A percentile compares a stretch with the other conserved stretches of the same genome.
phyloP scores from a whole-genome alignment of 2,329 filamentous ascomycete species.

The Teratosphaeria viscida region DNA sequence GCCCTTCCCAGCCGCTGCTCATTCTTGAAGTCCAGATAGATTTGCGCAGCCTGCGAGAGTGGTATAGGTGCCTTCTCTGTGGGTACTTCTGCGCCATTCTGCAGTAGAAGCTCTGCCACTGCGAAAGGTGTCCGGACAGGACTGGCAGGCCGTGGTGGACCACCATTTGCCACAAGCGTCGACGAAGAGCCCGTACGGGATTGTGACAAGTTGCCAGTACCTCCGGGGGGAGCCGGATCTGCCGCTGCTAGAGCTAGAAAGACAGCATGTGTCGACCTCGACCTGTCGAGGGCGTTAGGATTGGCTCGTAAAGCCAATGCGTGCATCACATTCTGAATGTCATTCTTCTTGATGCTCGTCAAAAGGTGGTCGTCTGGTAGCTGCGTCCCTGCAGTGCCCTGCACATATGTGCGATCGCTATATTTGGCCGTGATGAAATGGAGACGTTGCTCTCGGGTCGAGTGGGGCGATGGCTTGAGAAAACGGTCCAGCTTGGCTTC shows the following conservation, averaged over 20 bases:
- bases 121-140: slow-evolving; percentile 55
- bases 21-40: slow-evolving; percentile 75
- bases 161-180: slow-evolving; percentile 13
- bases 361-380: slow-evolving; percentile 81
- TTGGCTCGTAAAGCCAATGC: slow-evolving; percentile 78
- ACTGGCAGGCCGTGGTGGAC: slow-evolving; percentile 31
- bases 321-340: slow-evolving; percentile 87
- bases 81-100: slow-evolving; percentile 89
- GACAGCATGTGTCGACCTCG: slow-evolving; percentile 76
- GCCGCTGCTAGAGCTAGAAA: slow-evolving; percentile 87
- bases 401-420: slow-evolving; percentile 70
- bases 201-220: slow-evolving; percentile 42
- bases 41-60: slow-evolving; percentile 65
- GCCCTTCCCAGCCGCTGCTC: slow-evolving; percentile 33
- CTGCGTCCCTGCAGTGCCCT: slow-evolving; percentile 54
- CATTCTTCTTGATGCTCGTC: slow-evolving; percentile 89
- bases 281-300: slow-evolving; percentile 76
- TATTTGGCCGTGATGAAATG: slow-evolving; percentile 95
- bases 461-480: slow-evolving; percentile 63
- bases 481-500: slow-evolving; percentile 70
- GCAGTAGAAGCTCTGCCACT: slow-evolving; percentile 78
- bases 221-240: slow-evolving; percentile 67
- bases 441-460: slow-evolving; percentile 81
- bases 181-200: slow-evolving; percentile 30
- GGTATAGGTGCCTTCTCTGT: slow-evolving; percentile 66